Percentiles rank a stretch among this genome's conserved stretches.
Evolutionary conservation across 2,329 filamentous ascomycete genomes (phyloP).

Genomic region (Penicillium expansum): DNA sequence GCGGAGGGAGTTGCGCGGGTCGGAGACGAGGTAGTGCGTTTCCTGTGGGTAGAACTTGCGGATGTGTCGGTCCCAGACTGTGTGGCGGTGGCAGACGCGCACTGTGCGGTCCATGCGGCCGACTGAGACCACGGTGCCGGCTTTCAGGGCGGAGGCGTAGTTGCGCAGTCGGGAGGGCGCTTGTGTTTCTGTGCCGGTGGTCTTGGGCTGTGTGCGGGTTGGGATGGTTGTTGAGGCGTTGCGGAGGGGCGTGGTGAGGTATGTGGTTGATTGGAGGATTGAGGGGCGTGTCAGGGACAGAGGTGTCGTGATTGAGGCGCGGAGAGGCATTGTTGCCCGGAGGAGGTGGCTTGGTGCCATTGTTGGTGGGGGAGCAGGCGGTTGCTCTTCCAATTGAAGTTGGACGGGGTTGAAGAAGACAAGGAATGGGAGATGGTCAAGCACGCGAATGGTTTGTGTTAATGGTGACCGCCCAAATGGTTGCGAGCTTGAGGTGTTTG

Average conservation of each 20-base stretch:
- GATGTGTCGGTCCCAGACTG: constrained; percentile 36
- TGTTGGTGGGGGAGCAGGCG: constrained; percentile 4
- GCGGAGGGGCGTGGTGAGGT: constrained; percentile 20
- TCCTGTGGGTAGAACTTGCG: constrained; percentile 39
- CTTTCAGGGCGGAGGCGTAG: constrained; percentile 37
- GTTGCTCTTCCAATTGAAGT: neutral
- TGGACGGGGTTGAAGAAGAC: neutral
- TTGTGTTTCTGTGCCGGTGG: constrained; percentile 15
- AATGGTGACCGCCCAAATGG: constrained; percentile 2
- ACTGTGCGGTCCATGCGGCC: constrained; percentile 44
- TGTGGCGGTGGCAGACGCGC: constrained; percentile 37
- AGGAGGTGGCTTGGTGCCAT: constrained; percentile 34
- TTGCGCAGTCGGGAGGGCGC: constrained; percentile 32
- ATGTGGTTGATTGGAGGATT: constrained; percentile 17
- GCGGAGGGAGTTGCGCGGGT: constrained; percentile 43
- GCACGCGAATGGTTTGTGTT: neutral
- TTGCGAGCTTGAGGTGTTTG: constrained; percentile 9
- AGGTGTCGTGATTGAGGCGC: constrained; percentile 26
- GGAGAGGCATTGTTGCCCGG: constrained; percentile 34
- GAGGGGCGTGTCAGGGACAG: constrained; percentile 26
- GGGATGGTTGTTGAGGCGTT: constrained; percentile 16
- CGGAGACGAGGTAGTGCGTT: constrained; percentile 36
- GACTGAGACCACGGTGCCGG: constrained; percentile 42
- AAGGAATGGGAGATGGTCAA: neutral
- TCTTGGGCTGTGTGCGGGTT: constrained; percentile 4